A percentile compares a stretch with the other conserved stretches of the same genome.
These are phyloP conservation scores for Haematococcus sp. DNA, from an alignment of 139 green algal species.

Conservation along the genomic window DNA sequence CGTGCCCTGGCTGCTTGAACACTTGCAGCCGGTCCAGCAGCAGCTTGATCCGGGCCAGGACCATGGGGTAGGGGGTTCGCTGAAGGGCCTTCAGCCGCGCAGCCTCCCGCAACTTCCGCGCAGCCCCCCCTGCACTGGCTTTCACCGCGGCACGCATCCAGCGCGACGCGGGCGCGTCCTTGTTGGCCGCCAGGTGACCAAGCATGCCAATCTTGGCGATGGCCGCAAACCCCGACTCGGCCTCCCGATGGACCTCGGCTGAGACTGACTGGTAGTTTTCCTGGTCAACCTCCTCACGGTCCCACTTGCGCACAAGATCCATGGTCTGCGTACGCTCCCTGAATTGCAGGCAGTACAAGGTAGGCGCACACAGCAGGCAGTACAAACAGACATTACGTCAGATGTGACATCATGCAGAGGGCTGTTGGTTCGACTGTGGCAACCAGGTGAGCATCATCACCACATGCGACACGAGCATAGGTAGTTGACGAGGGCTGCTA, in stretches of 20 bases:
- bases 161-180: too few species aligned
- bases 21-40: constrained; percentile 34
- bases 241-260: background rate
- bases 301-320: background rate
- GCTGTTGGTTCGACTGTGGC: too few species aligned
- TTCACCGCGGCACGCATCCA: too few species aligned
- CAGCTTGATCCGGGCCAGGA: constrained; percentile 52
- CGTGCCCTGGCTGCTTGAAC: constrained; percentile 1
- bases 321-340: background rate
- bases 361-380: too few species aligned
- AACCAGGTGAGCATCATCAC: too few species aligned
- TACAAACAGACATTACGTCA: too few species aligned
- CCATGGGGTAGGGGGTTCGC: constrained; percentile 50
- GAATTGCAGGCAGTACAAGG: too few species aligned
- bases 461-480: too few species aligned
- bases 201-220: too few species aligned
- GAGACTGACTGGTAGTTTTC: background rate
- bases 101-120: constrained; percentile 24
- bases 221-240: background rate
- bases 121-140: background rate
- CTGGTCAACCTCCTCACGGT: background rate
- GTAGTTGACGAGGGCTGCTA: too few species aligned
- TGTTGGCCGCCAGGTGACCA: too few species aligned
- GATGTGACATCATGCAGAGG: too few species aligned
- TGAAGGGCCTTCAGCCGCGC: constrained; percentile 46